Percentiles rank a stretch among this genome's conserved stretches.
Evolutionary conservation across 345 rosid genomes (phyloP).

Genomic region (Melastoma malabathricum): DNA sequence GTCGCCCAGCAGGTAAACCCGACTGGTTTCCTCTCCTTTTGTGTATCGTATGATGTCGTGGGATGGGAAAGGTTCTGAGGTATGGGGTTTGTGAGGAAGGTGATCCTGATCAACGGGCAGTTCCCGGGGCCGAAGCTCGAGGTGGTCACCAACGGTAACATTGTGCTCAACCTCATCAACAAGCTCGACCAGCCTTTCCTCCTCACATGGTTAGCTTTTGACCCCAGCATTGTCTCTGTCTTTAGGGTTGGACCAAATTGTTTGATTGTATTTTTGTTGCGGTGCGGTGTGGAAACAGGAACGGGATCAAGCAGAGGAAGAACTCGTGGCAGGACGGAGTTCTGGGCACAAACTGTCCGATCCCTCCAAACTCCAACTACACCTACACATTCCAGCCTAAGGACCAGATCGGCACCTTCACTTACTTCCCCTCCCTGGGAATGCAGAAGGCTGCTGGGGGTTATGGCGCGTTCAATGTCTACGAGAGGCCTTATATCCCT

Average conservation of each 20-base stretch:
- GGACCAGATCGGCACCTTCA: slow-evolving; percentile 30
- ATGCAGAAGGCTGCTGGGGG: slow-evolving; percentile 35
- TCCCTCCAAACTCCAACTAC: slow-evolving; percentile 25
- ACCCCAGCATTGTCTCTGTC: too few species aligned
- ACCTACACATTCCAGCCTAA: slow-evolving; percentile 29
- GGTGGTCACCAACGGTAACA: slow-evolving; percentile 79
- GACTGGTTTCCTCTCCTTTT: background rate
- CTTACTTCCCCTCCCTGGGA: slow-evolving; percentile 25
- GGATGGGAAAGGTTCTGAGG: background rate
- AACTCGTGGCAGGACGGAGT: slow-evolving; percentile 44
- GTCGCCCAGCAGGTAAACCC: slow-evolving; percentile 63
- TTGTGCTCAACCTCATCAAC: slow-evolving; percentile 69
- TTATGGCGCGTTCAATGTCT: slow-evolving; percentile 41
- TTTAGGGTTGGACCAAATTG: too few species aligned
- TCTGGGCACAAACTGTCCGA: slow-evolving; percentile 31
- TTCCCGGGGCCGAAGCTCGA: slow-evolving; percentile 90
- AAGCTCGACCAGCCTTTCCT: slow-evolving; percentile 89
- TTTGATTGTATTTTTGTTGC: background rate
- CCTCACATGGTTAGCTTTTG: slow-evolving; percentile 53
- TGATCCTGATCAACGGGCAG: slow-evolving; percentile 87
- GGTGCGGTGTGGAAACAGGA: slow-evolving; percentile 12
- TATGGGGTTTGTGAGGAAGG: slow-evolving; percentile 21
- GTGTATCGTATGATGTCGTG: slow-evolving; percentile 5
- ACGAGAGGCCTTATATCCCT: slow-evolving; percentile 40
- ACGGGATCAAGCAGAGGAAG: slow-evolving; percentile 35